phyloP scores from a whole-genome alignment of 805 yeast species.

The Lachancea mirantina region DNA sequence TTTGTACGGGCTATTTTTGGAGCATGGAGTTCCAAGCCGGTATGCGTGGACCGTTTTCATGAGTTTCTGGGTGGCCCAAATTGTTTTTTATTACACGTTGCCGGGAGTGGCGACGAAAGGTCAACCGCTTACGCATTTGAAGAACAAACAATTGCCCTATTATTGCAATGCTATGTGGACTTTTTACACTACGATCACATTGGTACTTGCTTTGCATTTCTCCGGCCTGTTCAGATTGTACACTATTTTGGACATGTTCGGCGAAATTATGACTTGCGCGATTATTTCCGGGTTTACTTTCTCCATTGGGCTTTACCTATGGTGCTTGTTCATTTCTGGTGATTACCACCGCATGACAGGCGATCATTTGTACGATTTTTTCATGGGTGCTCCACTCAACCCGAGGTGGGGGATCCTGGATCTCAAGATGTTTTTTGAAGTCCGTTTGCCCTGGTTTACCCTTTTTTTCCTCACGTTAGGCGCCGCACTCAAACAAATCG shows the following conservation, averaged over 20 bases:
- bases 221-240: conserved; percentile 68
- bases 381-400: conserved; percentile 96
- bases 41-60: conserved; percentile 67
- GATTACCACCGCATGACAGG: conserved; percentile 92
- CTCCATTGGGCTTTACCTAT: conserved; percentile 62
- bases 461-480: conserved; percentile 71
- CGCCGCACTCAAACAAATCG: conserved; percentile 71
- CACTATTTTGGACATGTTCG: conserved; percentile 73
- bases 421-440: conserved; percentile 96
- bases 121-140: conserved; percentile 78
- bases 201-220: conserved; percentile 59
- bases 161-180: conserved; percentile 89
- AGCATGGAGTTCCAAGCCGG: conserved; percentile 51
- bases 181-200: conserved; percentile 58
- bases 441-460: conserved; percentile 94
- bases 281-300: conserved; percentile 69
- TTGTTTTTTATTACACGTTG: conserved; percentile 64
- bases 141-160: conserved; percentile 78
- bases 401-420: conserved; percentile 92
- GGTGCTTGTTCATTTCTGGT: conserved; percentile 54
- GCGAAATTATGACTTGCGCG: conserved; percentile 89
- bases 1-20: conserved; percentile 39
- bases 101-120: conserved; percentile 97
- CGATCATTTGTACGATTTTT: conserved; percentile 79
- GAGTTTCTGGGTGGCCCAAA: conserved; percentile 62